Percentiles rank a stretch among this genome's conserved stretches.
Conservation (phyloP, 805 yeast species). For the Lipomyces chichibuensis region DNA sequence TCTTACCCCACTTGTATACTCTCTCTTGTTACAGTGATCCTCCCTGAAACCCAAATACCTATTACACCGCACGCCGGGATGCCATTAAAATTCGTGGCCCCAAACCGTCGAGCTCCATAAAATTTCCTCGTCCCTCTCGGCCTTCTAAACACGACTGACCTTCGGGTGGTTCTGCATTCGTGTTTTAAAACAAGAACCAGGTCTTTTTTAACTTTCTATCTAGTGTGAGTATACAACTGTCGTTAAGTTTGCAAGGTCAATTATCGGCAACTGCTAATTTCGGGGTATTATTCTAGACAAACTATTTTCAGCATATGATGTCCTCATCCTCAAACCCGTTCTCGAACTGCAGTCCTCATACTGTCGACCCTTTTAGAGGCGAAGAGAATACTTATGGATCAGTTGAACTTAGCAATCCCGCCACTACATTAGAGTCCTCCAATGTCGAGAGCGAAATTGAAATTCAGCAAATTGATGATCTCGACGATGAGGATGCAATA, state of each 20-base stretch:
- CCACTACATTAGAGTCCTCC: background rate
- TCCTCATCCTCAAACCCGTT: conserved; percentile 7
- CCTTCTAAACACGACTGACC: conserved; percentile 36
- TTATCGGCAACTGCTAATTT: background rate
- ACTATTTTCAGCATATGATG: background rate
- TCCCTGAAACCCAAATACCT: too few species aligned
- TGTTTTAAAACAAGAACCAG: conserved; percentile 38
- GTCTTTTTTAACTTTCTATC: background rate
- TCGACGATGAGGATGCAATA: background rate
- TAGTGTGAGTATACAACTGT: background rate
- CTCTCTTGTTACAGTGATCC: too few species aligned
- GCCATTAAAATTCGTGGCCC: too few species aligned
- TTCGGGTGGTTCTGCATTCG: conserved; percentile 40
- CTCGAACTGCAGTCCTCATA: background rate
- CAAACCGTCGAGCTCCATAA: background rate
- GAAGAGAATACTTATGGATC: conserved; percentile 5
- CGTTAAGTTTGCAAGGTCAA: background rate
- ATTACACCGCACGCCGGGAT: too few species aligned
- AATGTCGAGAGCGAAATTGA: background rate
- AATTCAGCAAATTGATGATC: background rate
- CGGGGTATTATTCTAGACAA: background rate
- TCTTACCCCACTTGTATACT: too few species aligned
- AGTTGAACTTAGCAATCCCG: conserved; percentile 1
- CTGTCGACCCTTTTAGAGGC: background rate
- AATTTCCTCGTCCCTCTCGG: too few species aligned